Conservation (phyloP, 805 yeast genomes). For the Schwanniomyces polymorphus region DNA sequence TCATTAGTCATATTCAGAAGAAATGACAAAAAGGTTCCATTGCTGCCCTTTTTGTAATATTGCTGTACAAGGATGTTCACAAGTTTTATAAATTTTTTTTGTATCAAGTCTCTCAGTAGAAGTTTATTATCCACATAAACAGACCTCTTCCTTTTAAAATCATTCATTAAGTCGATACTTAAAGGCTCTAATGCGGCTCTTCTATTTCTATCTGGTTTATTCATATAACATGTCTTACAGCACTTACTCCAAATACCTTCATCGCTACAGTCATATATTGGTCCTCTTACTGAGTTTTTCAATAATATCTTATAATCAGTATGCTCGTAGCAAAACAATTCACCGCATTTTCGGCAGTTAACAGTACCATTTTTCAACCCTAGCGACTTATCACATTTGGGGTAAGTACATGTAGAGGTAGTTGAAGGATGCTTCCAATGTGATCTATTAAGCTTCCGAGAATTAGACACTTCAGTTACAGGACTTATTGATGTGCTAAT, state of each 20-base stretch:
- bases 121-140: constrained; percentile 46
- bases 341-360: constrained; percentile 79
- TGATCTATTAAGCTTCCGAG: constrained; percentile 34
- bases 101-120: constrained; percentile 56
- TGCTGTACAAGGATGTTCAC: constrained; percentile 23
- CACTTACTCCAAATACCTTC: constrained; percentile 70
- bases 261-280: constrained; percentile 23
- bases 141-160: constrained; percentile 44
- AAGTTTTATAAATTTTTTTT: constrained; percentile 58
- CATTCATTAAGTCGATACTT: constrained; percentile 41
- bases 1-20: neutral
- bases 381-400: constrained; percentile 42
- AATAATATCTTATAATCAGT: constrained; percentile 55
- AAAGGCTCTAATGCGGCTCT: constrained; percentile 37
- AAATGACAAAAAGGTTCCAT: neutral
- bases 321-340: constrained; percentile 66
- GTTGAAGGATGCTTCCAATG: constrained; percentile 61
- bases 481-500: constrained; percentile 14
- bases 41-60: constrained; percentile 5
- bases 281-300: constrained; percentile 41
- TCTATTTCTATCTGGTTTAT: constrained; percentile 51
- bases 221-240: constrained; percentile 60
- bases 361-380: constrained; percentile 55
- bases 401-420: constrained; percentile 33
- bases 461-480: neutral